These are phyloP conservation scores for Pulicaria dysenterica DNA, from an alignment of 129 eudicot species.

Conservation along the genomic window DNA sequence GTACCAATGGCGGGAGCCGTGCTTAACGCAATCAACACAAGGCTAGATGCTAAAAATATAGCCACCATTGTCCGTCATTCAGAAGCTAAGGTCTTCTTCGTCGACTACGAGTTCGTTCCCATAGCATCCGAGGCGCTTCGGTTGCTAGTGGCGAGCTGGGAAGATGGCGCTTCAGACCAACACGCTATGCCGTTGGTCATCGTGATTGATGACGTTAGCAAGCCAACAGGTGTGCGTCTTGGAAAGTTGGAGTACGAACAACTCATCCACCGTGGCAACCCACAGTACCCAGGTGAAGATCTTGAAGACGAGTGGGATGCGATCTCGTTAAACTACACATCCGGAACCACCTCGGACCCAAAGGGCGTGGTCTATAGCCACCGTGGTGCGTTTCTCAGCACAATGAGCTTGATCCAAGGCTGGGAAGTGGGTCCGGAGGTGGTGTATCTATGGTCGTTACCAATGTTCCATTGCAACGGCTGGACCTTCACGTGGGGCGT, in stretches of 20 bases:
- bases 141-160: slow-evolving; percentile 31
- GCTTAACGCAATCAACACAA: slow-evolving; percentile 64
- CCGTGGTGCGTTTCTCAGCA: slow-evolving; percentile 55
- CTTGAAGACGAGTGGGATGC: slow-evolving; percentile 62
- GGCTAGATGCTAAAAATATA: slow-evolving; percentile 59
- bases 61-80: slow-evolving; percentile 70
- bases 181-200: slow-evolving; percentile 45
- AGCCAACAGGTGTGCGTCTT: slow-evolving; percentile 52
- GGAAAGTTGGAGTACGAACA: slow-evolving; percentile 66
- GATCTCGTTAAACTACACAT: slow-evolving; percentile 55
- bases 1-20: slow-evolving; percentile 84
- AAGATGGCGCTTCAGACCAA: neutral
- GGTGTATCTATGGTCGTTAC: slow-evolving; percentile 64
- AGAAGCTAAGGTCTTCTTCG: slow-evolving; percentile 64
- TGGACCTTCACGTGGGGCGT: slow-evolving; percentile 70
- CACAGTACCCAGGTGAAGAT: slow-evolving; percentile 34
- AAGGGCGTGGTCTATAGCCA: slow-evolving; percentile 70
- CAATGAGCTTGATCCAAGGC: slow-evolving; percentile 47
- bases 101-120: slow-evolving; percentile 52
- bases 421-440: slow-evolving; percentile 51
- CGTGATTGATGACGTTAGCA: slow-evolving; percentile 57
- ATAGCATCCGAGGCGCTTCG: slow-evolving; percentile 55
- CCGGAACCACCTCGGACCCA: slow-evolving; percentile 66
- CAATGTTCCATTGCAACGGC: slow-evolving; percentile 77
- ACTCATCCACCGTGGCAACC: slow-evolving; percentile 46